phyloP scores from a whole-genome alignment of 257 asterid species.

The Capsicum rhomboideum region DNA sequence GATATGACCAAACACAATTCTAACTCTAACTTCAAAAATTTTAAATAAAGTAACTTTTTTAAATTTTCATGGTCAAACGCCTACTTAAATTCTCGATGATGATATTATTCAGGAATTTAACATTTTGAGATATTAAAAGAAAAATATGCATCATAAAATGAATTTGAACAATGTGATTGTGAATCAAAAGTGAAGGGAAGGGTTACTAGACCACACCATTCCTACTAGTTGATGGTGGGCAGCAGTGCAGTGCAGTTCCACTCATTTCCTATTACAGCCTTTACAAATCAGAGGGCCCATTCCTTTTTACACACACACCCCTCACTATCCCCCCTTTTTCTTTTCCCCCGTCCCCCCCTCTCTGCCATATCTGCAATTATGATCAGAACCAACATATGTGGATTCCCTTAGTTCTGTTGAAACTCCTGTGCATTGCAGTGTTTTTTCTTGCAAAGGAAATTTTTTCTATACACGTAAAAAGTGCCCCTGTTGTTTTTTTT shows the following conservation, averaged over 20 bases:
- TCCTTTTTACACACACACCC: not conserved
- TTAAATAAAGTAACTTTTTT: no score
- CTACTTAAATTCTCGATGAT: no score
- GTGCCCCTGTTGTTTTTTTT: not conserved
- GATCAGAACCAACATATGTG: not conserved
- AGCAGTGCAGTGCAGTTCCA: conserved; percentile 74
- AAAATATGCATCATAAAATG: no score
- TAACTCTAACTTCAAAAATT: no score
- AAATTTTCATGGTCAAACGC: no score
- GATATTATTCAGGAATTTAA: no score
- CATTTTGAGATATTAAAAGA: no score
- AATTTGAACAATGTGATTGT: no score
- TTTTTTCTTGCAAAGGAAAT: not conserved
- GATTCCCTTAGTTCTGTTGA: not conserved
- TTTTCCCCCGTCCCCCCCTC: not conserved
- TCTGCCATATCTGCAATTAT: not conserved
- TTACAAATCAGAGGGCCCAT: conserved; percentile 40
- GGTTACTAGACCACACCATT: not conserved
- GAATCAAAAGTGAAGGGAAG: not conserved
- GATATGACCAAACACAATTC: no score
- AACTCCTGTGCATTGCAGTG: not conserved
- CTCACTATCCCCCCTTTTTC: not conserved
- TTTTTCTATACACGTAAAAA: conserved; percentile 6
- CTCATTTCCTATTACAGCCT: conserved; percentile 83
- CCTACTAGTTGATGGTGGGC: conserved; percentile 25